Conservation (phyloP, 176 grass and related monocot species). For the Neostapfia colusana region DNA sequence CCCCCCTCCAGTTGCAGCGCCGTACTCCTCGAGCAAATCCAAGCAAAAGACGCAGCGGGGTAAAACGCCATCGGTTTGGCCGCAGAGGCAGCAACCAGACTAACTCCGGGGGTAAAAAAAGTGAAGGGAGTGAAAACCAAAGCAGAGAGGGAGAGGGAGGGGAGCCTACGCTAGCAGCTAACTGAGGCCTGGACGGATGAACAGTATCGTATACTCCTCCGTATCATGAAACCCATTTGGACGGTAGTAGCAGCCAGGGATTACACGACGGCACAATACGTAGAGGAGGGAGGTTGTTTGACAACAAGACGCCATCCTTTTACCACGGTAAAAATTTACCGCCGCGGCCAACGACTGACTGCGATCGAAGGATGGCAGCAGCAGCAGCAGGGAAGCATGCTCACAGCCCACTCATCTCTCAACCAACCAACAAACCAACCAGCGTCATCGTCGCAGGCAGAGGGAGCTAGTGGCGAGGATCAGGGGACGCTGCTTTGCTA, state of each 20-base stretch:
- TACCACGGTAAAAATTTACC: constrained; percentile 29
- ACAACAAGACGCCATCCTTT: constrained; percentile 28
- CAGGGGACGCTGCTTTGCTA: constrained; percentile 24
- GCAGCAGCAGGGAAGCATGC: background rate
- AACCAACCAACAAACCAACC: constrained; percentile 15
- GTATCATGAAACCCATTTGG: constrained; percentile 42
- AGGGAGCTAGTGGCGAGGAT: background rate
- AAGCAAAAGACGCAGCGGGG: background rate
- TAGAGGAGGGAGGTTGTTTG: constrained; percentile 31
- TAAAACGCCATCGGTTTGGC: background rate
- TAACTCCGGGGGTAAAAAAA: constrained; percentile 9
- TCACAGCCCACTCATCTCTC: constrained; percentile 13
- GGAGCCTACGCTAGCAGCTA: background rate
- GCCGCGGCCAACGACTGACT: no score
- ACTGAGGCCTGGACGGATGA: constrained; percentile 52
- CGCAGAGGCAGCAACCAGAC: no score
- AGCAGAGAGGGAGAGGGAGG: background rate
- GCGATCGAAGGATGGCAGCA: background rate
- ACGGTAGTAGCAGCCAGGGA: constrained; percentile 35
- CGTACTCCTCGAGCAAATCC: background rate
- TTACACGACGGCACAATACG: constrained; percentile 35
- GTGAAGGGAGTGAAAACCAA: background rate
- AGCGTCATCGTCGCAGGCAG: background rate
- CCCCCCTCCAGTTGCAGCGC: background rate
- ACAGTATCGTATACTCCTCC: constrained; percentile 26